phyloP scores from a whole-genome alignment of 257 asterid genomes.

The Leptodermis oblonga region DNA sequence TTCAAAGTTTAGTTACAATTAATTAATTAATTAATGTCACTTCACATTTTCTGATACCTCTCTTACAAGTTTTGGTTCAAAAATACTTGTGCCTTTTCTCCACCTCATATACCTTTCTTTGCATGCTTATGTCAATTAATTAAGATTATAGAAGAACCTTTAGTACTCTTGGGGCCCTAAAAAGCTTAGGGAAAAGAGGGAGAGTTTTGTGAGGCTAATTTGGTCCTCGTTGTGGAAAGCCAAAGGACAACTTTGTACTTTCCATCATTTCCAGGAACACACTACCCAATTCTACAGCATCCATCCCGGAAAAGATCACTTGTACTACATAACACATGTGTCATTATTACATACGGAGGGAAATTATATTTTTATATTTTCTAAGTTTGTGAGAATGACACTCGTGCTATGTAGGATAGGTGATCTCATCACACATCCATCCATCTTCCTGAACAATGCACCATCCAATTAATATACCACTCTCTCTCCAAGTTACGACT shows the following conservation, averaged over 20 bases:
- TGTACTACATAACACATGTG: too few species aligned
- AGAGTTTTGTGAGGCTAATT: too few species aligned
- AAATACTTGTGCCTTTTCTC: slow-evolving; percentile 2
- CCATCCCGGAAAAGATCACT: too few species aligned
- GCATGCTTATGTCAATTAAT: slow-evolving; percentile 20
- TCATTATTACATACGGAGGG: too few species aligned
- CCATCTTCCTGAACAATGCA: neutral
- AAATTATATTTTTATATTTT: too few species aligned
- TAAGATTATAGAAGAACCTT: neutral
- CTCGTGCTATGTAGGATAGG: too few species aligned
- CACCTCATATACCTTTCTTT: slow-evolving; percentile 23
- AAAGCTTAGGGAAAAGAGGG: slow-evolving; percentile 12
- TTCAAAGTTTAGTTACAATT: slow-evolving; percentile 3
- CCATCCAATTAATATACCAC: slow-evolving; percentile 10
- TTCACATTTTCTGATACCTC: slow-evolving; percentile 21
- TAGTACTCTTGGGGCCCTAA: slow-evolving; percentile 22
- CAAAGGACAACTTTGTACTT: slow-evolving; percentile 24
- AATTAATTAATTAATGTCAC: neutral
- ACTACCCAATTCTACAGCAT: neutral
- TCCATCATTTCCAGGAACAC: slow-evolving; percentile 12
- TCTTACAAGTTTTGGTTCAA: slow-evolving; percentile 11
- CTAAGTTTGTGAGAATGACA: too few species aligned
- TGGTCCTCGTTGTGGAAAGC: slow-evolving; percentile 9
- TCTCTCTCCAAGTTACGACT: too few species aligned
- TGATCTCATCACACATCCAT: too few species aligned